Base-by-base conservation (phyloP, 1,139 yeast genomes). In the Fermentozyma sake region DNA sequence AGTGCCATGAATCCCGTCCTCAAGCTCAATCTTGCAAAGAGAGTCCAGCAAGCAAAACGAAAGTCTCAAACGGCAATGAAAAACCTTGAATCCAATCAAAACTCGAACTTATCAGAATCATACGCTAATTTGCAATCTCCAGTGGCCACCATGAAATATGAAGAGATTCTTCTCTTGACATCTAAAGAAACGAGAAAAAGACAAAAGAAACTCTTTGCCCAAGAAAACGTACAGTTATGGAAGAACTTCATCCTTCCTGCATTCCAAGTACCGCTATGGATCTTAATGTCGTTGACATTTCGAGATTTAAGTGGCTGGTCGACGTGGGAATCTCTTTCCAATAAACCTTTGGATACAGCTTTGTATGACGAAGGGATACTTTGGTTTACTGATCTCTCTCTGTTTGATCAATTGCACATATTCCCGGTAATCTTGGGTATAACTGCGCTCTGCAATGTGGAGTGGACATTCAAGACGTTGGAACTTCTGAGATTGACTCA, bases 241-340 rank as follows among this genome's bases (percentile, higher is more conserved):
- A 87, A 86, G 50, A 79, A 83, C 44, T 59, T 78, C 32, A 50
- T 79, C 2, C 48, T 84, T 25, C 97, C 97, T 0, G 61, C 77
- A 1, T 74, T 83, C 13, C 97, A 89, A 50, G 67, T 89, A 16
- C 97, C 97, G 0, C 53, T 87, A n/a, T 89, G 96, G 95, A 67
- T 86, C 3, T 65, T 79, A 2, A 67, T 86, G 68, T 80, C 93
- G 7, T 61, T 80, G 42, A 79, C 89, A 1, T 72, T 87, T 46
- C 68, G 96, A 38, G 74, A 79, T 29, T 59, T 85, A 42, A 78
- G 87, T 26, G 93, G 91, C 0, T 80, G 87, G 84, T 57, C 74
- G 8, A 63, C 70, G 11, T 66, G 73, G 58, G 71, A 69, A 25
- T 61, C 67, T 19, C 27, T 59, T 13, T 49, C 65, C 7, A 65